Conservation (phyloP, 2,329 filamentous ascomycete genomes). For the Penicillium expansum region DNA sequence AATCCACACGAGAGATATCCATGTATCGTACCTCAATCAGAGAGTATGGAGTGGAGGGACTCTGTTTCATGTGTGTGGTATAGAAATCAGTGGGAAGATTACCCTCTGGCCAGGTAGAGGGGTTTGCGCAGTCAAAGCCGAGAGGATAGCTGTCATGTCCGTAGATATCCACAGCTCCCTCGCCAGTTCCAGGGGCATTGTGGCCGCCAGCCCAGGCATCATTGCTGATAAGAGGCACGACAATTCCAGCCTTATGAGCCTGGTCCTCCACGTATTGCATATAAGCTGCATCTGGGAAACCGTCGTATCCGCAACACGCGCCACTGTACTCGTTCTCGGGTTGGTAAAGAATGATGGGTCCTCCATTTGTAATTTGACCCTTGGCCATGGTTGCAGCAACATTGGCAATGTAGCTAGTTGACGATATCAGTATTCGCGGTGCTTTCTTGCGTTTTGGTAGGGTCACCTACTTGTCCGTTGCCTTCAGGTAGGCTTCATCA, state of each 20-base stretch:
- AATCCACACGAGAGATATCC: background rate
- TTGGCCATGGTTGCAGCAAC: constrained; percentile 67
- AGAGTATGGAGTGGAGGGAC: constrained; percentile 64
- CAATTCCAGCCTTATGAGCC: constrained; percentile 64
- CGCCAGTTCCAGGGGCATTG: constrained; percentile 62
- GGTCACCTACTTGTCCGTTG: constrained; percentile 60
- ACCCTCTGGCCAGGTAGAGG: constrained; percentile 58
- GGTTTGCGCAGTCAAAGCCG: constrained; percentile 52
- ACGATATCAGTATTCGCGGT: constrained; percentile 7
- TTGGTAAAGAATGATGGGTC: constrained; percentile 74
- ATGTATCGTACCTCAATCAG: constrained; percentile 52
- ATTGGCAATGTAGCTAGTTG: constrained; percentile 56
- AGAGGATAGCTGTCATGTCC: constrained; percentile 64
- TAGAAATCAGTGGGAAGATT: constrained; percentile 58
- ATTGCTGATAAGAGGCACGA: constrained; percentile 73
- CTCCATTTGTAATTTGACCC: constrained; percentile 78
- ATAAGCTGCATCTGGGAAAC: constrained; percentile 66
- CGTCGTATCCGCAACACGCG: constrained; percentile 44
- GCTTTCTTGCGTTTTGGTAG: no score
- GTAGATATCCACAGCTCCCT: constrained; percentile 61
- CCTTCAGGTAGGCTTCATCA: constrained; percentile 60
- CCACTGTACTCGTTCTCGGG: constrained; percentile 77
- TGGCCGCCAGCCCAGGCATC: constrained; percentile 62
- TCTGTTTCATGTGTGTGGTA: constrained; percentile 56
- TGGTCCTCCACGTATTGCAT: constrained; percentile 70